These are phyloP conservation scores for Rhynchosporium agropyri DNA, from an alignment of 2,329 filamentous ascomycete species.

Conservation along the genomic window DNA sequence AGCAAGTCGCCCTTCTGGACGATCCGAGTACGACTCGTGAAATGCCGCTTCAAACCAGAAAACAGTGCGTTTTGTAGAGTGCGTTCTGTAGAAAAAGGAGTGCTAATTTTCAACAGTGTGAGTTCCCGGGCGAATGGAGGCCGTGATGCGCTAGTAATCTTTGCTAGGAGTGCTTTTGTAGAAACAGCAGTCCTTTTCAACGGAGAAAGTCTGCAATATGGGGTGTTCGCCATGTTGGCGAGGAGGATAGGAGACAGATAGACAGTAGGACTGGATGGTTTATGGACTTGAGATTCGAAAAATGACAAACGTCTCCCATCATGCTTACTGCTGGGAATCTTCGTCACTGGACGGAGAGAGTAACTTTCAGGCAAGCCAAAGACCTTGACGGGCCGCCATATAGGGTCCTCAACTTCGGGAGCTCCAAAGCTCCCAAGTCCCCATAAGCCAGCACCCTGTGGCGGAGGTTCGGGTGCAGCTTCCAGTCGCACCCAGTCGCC, in stretches of 20 bases:
- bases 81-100: constrained; percentile 83
- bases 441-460: constrained; percentile 66
- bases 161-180: constrained; percentile 56
- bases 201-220: constrained; percentile 77
- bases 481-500: constrained; percentile 95
- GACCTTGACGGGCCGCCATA: constrained; percentile 84
- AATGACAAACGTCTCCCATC: constrained; percentile 59
- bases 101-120: constrained; percentile 84
- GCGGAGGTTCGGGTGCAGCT: constrained; percentile 71
- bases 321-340: constrained; percentile 59
- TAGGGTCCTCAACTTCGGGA: constrained; percentile 60
- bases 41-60: constrained; percentile 83
- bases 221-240: constrained; percentile 78
- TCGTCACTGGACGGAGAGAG: constrained; percentile 60
- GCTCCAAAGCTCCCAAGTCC: constrained; percentile 68
- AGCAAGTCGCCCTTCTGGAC: constrained; percentile 87
- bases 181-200: constrained; percentile 56
- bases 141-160: constrained; percentile 56
- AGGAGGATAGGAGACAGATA: constrained; percentile 87
- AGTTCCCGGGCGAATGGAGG: constrained; percentile 72
- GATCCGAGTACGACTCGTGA: constrained; percentile 79
- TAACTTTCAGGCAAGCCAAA: constrained; percentile 85
- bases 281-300: constrained; percentile 69
- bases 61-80: constrained; percentile 84
- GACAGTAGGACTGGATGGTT: constrained; percentile 59